Conservation (phyloP, 768 basidiomycete species). For the Pleurotus tuber-regium region DNA sequence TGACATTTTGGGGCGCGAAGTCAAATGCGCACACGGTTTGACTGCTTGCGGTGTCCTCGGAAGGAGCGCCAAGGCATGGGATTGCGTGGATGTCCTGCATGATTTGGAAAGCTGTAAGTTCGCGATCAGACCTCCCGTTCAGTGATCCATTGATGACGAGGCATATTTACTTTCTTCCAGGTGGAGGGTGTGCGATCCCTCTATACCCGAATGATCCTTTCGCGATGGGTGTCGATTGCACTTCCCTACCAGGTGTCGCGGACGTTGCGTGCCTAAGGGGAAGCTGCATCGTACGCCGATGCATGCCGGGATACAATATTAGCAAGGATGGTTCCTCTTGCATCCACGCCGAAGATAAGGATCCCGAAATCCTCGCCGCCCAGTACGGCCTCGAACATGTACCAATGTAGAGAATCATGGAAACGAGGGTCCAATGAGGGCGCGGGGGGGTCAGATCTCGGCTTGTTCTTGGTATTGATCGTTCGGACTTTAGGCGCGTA, state of each 20-base stretch:
- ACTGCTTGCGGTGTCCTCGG: slow-evolving; percentile 44
- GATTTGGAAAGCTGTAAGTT: slow-evolving; percentile 56
- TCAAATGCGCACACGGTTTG: slow-evolving; percentile 33
- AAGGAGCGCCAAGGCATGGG: slow-evolving; percentile 37
- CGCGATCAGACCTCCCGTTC: background rate
- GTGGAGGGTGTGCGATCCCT: slow-evolving; percentile 45
- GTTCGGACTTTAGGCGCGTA: too few relatives aligned
- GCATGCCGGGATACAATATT: slow-evolving; percentile 39
- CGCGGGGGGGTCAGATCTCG: too few relatives aligned
- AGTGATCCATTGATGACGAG: background rate
- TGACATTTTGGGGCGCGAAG: slow-evolving; percentile 23
- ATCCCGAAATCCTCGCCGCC: slow-evolving; percentile 21
- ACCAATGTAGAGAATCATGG: background rate
- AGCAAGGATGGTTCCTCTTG: slow-evolving; percentile 22
- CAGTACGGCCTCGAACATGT: slow-evolving; percentile 27
- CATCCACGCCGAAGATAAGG: slow-evolving; percentile 22
- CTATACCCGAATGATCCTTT: slow-evolving; percentile 23
- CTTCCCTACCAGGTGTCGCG: slow-evolving; percentile 42
- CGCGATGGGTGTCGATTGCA: slow-evolving; percentile 45
- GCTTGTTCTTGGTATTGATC: too few relatives aligned
- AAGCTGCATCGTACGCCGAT: slow-evolving; percentile 41
- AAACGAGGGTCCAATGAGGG: too few relatives aligned
- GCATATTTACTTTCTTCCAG: slow-evolving; percentile 22
- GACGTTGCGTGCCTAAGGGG: slow-evolving; percentile 48
- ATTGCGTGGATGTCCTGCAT: slow-evolving; percentile 43